Evolutionary conservation across 202 grass and related monocot species (phyloP).

Genomic region (Elaeis oleifera): DNA sequence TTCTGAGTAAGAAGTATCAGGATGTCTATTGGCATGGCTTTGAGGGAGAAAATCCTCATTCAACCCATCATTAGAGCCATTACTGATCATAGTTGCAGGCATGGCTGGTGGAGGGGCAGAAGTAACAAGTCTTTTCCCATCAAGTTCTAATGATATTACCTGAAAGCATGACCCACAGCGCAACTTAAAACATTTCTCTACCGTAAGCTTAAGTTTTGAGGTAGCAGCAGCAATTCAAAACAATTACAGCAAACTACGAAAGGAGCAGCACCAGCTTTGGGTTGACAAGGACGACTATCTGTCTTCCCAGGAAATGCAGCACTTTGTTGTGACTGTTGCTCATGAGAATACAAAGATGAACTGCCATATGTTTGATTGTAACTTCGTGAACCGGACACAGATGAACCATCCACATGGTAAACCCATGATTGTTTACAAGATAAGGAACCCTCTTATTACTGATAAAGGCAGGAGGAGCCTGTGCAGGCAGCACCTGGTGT

Average conservation of each 20-base stretch:
- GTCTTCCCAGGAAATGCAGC: conserved; percentile 49
- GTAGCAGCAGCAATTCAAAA: conserved; percentile 67
- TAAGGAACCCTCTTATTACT: conserved; percentile 25
- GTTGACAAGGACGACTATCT: conserved; percentile 41
- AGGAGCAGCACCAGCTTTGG: conserved; percentile 68
- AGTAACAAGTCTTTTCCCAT: conserved; percentile 27
- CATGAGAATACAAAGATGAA: conserved; percentile 50
- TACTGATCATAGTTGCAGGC: conserved; percentile 27
- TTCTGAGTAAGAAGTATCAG: conserved; percentile 26
- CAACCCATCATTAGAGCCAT: conserved; percentile 23
- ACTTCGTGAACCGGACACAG: conserved; percentile 34
- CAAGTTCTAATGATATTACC: conserved; percentile 35
- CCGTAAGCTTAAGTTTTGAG: conserved; percentile 35
- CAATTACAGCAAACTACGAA: conserved; percentile 66
- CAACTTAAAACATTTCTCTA: conserved; percentile 34
- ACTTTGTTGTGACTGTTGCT: conserved; percentile 34
- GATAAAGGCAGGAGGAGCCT: conserved; percentile 16
- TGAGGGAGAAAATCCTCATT: neutral
- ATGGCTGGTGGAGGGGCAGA: conserved; percentile 19
- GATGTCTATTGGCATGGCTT: neutral
- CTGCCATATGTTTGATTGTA: conserved; percentile 49
- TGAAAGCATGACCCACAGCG: conserved; percentile 68
- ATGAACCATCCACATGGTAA: conserved; percentile 37
- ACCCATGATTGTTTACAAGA: conserved; percentile 45
- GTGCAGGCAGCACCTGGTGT: conserved; percentile 27